Conservation (phyloP, 768 basidiomycete genomes). For the Lactarius quietus region DNA sequence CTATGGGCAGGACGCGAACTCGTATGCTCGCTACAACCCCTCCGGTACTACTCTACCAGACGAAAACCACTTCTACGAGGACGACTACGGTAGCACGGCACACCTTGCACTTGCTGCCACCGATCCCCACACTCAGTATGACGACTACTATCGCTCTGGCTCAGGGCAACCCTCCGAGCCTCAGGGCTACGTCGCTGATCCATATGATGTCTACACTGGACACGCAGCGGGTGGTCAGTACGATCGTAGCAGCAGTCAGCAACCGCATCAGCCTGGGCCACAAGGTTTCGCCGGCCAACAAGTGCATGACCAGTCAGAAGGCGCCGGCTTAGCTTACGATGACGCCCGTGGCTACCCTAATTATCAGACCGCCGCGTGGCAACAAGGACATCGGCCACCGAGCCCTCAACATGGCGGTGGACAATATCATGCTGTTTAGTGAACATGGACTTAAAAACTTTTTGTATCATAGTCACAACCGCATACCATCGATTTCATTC, state of each 20-base stretch:
- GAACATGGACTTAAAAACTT: background rate
- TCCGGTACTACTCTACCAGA: slow-evolving; percentile 58
- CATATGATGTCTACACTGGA: slow-evolving; percentile 48
- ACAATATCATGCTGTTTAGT: slow-evolving; percentile 16
- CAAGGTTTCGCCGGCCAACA: slow-evolving; percentile 6
- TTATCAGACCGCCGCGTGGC: background rate
- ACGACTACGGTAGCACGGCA: slow-evolving; percentile 63
- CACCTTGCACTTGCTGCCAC: slow-evolving; percentile 55
- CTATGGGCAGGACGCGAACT: slow-evolving; percentile 47
- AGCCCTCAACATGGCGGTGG: background rate
- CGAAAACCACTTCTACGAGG: slow-evolving; percentile 52
- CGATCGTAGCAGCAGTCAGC: slow-evolving; percentile 6
- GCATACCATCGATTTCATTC: slow-evolving; percentile 7
- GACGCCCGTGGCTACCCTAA: background rate
- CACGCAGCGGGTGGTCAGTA: slow-evolving; percentile 4
- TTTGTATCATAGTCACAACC: slow-evolving; percentile 32
- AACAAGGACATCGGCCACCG: background rate
- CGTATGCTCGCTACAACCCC: slow-evolving; percentile 53
- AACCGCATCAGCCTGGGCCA: slow-evolving; percentile 4
- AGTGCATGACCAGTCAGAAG: background rate
- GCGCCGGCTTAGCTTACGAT: slow-evolving; percentile 12
- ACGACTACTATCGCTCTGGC: background rate
- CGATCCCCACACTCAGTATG: slow-evolving; percentile 54
- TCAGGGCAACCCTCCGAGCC: background rate
- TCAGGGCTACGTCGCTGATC: slow-evolving; percentile 37